A percentile compares a stretch with the other conserved stretches of the same genome.
These are phyloP conservation scores for Sclerotinia trifoliorum DNA, from an alignment of 2,329 filamentous ascomycete genomes.

Conservation along the genomic window DNA sequence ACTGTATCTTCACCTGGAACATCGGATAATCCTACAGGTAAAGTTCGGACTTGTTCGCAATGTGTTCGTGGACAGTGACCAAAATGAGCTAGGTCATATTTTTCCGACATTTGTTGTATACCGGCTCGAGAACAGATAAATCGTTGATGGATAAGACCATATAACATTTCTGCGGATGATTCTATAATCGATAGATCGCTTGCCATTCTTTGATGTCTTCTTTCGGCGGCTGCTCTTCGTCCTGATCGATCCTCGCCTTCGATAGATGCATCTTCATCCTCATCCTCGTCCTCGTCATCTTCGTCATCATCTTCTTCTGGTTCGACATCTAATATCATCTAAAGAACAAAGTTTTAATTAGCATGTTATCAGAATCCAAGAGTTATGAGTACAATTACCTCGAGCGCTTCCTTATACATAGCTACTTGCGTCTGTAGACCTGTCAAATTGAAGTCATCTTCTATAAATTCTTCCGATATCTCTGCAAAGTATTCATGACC, in stretches of 20 bases:
- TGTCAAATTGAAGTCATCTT: conserved; percentile 99
- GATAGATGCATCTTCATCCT: conserved; percentile 66
- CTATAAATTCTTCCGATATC: conserved; percentile 98
- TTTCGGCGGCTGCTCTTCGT: conserved; percentile 54
- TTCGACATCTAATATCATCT: conserved; percentile 98
- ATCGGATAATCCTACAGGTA: conserved; percentile 91
- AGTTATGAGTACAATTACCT: conserved; percentile 50
- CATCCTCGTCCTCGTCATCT: conserved; percentile 66
- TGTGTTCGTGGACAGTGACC: conserved; percentile 92
- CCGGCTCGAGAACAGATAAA: conserved; percentile 96
- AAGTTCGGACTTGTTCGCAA: conserved; percentile 84
- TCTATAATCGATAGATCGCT: conserved; percentile 95
- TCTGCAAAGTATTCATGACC: conserved; percentile 99
- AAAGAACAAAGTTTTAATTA: conserved; percentile 23
- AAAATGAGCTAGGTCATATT: conserved; percentile 96
- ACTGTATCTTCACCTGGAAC: conserved; percentile 96
- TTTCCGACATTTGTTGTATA: conserved; percentile 99
- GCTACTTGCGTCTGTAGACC: conserved; percentile 92
- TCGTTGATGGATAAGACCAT: conserved; percentile 95
- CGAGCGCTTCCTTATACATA: conserved; percentile 98
- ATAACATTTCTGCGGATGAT: conserved; percentile 95
- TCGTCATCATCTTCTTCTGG: conserved; percentile 92
- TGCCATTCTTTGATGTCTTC: conserved; percentile 79
- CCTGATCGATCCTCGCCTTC: conserved; percentile 58
- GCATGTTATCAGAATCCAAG: not conserved